phyloP scores from a whole-genome alignment of 768 basidiomycete genomes.

The Kwoniella bestiolae region DNA sequence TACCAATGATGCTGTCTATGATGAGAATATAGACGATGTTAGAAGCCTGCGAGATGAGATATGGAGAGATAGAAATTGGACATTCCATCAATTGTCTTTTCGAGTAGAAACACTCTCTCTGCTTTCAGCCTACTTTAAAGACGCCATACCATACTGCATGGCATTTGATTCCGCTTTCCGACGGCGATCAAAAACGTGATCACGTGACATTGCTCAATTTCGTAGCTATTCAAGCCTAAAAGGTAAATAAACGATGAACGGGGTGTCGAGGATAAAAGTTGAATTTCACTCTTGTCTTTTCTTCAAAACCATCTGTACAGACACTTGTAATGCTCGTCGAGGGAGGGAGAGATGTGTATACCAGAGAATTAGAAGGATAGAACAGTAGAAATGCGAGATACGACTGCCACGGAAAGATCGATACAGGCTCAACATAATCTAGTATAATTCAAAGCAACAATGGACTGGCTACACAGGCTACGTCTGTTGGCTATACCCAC shows the following conservation, averaged over 20 bases:
- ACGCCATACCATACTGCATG: neutral
- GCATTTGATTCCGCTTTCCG: conserved; percentile 2
- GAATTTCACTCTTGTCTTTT: neutral
- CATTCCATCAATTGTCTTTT: neutral
- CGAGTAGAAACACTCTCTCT: neutral
- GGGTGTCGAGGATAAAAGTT: neutral
- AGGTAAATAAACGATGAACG: neutral
- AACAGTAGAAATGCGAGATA: neutral
- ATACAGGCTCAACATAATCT: neutral
- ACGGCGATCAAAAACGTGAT: neutral
- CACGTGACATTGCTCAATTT: neutral
- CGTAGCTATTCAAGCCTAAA: neutral
- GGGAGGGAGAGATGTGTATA: neutral
- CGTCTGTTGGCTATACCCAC: conserved; percentile 34
- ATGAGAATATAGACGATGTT: too few species aligned
- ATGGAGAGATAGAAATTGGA: neutral
- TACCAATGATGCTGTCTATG: too few species aligned
- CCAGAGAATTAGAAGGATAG: neutral
- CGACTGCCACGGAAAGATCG: neutral
- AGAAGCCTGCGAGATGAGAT: neutral
- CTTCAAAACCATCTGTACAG: neutral
- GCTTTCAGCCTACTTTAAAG: neutral
- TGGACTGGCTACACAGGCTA: conserved; percentile 12
- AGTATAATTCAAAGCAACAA: conserved; percentile 1
- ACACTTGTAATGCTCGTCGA: neutral